Conservation (phyloP, 345 rosid species). For the Salix brachista region DNA sequence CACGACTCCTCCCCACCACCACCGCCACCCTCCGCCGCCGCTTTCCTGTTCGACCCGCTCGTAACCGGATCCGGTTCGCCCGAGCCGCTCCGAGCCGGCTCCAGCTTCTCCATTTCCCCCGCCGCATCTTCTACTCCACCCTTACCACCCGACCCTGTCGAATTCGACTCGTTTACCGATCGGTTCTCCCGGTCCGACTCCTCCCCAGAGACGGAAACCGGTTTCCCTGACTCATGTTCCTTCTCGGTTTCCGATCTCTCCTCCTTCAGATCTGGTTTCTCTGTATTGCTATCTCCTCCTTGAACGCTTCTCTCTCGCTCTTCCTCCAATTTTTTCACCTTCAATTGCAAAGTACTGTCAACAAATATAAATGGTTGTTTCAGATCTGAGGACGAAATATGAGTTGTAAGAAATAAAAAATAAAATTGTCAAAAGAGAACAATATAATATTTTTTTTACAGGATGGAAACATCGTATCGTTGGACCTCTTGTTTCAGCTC, state of each 20-base stretch:
- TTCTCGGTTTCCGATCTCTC: constrained; percentile 32
- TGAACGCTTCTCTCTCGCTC: constrained; percentile 44
- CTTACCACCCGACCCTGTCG: constrained; percentile 47
- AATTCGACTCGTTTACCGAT: constrained; percentile 77
- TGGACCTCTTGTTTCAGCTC: constrained; percentile 70
- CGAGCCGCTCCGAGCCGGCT: constrained; percentile 24
- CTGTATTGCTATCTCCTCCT: constrained; percentile 8
- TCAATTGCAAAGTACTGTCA: constrained; percentile 53
- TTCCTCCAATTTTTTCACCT: constrained; percentile 65
- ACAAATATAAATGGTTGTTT: neutral
- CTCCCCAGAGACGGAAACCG: constrained; percentile 30
- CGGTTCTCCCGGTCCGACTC: constrained; percentile 57
- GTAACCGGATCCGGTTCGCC: constrained; percentile 33
- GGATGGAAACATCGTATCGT: constrained; percentile 63
- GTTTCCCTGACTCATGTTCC: constrained; percentile 4
- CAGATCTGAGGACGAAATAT: neutral
- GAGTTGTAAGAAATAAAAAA: too few species aligned
- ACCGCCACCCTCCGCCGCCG: neutral
- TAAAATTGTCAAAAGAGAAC: neutral
- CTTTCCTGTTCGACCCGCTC: constrained; percentile 28
- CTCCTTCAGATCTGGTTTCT: constrained; percentile 49
- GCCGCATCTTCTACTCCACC: constrained; percentile 14
- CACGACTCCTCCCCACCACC: constrained; percentile 17
- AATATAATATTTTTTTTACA: constrained; percentile 29
- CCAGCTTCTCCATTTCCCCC: constrained; percentile 8